Base-by-base conservation (phyloP, 2,329 filamentous ascomycete genomes). In the Hypoxylon sp. region DNA sequence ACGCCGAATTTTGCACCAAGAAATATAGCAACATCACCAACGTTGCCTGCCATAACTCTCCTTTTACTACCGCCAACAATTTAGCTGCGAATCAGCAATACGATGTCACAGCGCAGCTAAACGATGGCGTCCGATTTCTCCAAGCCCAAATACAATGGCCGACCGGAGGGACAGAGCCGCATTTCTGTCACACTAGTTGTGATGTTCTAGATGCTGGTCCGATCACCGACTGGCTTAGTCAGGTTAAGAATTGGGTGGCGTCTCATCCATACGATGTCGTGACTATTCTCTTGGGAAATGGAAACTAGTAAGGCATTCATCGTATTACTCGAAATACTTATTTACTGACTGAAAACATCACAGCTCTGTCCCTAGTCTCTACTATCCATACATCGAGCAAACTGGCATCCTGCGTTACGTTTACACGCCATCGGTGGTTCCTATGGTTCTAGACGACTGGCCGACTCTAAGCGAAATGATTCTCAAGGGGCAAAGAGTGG, bases 111-210 rank as follows among this genome's bases (percentile, higher is more conserved):
- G 75, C 79, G 23, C 91, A 95, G 73, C 77, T 95, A 55, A 82
- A 94, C 66, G 90, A 95, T 65, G 90, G 90, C 20, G 74, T 89
- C 26, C 82, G 84, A 16, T 79, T 87, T 59, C 67, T 87, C 21
- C 83, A 87, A 65, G 83, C 72, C 2, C 83, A 87, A 68, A 85
- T 86, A 43, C 83, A 86, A 53, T 86, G 75, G 69, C 78, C 79
- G 1, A 61, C 59, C 15, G 78, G 80, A 59, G 73, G 69, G 26
- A 75, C 74, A 1, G 72, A 68, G 17, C 81, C 81, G 34, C 88
- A 90, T 71, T 90, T 94, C 63, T 97, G 92, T 71, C 92, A 97
- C 70, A 90, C 89, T 1, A 86, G 81, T 34, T 97, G 92, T 72
- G 82, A 91, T 59, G 75, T 96, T 2, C 81, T 96, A 21, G 87